Evolutionary conservation across 2,329 filamentous ascomycete species (phyloP).

Genomic region (Tolypocladium inflatum): DNA sequence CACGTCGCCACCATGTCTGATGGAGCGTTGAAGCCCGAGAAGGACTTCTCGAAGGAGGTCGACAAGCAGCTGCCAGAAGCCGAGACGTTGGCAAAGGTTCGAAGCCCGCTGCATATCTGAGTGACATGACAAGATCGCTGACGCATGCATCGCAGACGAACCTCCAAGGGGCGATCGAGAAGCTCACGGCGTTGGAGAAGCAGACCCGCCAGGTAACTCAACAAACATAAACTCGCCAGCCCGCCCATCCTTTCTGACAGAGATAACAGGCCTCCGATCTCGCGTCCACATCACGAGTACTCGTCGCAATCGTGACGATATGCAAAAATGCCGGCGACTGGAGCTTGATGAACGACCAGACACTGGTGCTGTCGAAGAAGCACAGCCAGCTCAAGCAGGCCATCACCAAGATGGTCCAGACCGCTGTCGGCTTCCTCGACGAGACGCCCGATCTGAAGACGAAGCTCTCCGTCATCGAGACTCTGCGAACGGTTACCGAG

Average conservation of each 20-base stretch:
- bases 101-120: conserved; percentile 21
- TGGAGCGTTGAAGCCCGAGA: conserved; percentile 82
- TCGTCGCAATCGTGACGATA: conserved; percentile 84
- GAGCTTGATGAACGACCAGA: conserved; percentile 93
- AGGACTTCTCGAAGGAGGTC: conserved; percentile 96
- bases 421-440: conserved; percentile 85
- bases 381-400: conserved; percentile 99
- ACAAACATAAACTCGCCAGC: conserved; percentile 6
- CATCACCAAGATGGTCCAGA: conserved; percentile 98
- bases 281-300: conserved; percentile 81
- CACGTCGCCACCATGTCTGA: conserved; percentile 57
- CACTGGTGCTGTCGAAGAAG: conserved; percentile 94
- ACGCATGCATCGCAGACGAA: conserved; percentile 46
- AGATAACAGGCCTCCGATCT: conserved; percentile 77
- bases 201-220: conserved; percentile 78
- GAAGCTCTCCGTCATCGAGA: conserved; percentile 91
- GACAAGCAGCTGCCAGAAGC: conserved; percentile 87
- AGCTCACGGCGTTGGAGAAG: conserved; percentile 86
- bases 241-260: conserved; percentile 9
- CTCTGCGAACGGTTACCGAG: conserved; percentile 89
- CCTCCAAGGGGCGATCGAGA: conserved; percentile 82
- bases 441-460: conserved; percentile 75
- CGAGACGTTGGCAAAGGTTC: conserved; percentile 78
- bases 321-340: conserved; percentile 91
- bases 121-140: conserved; percentile 2